Conservation (phyloP, 495 filamentous ascomycete species). For the Penicillium pulvis region DNA sequence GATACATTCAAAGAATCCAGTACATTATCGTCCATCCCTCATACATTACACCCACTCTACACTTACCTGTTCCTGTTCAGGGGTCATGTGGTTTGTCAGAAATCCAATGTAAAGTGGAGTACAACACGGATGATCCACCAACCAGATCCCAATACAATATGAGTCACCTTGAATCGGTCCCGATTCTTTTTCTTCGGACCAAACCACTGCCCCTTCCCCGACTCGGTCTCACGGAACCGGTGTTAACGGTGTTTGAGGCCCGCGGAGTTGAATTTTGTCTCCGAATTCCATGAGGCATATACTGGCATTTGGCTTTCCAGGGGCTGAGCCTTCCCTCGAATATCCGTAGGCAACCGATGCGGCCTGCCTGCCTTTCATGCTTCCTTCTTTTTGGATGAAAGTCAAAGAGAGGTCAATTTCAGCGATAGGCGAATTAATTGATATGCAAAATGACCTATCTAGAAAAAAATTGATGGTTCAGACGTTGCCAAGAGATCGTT, state of each 20-base stretch:
- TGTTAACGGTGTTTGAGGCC: slow-evolving; percentile 4
- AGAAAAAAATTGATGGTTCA: not conserved
- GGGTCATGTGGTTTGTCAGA: slow-evolving; percentile 8
- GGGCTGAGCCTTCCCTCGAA: not conserved
- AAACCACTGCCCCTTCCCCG: slow-evolving; percentile 1
- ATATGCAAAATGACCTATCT: not conserved
- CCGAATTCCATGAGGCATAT: slow-evolving; percentile 1
- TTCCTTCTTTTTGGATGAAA: not conserved
- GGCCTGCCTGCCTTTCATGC: not conserved
- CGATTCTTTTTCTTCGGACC: slow-evolving; percentile 10
- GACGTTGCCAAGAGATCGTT: slow-evolving; percentile 1
- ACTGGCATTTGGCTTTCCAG: not conserved
- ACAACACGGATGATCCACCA: not conserved
- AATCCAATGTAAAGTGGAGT: slow-evolving; percentile 3
- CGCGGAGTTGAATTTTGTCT: not conserved
- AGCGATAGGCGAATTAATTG: not conserved
- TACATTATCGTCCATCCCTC: not conserved
- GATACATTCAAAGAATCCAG: not conserved
- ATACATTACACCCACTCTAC: not conserved
- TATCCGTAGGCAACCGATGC: not conserved
- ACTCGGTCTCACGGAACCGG: slow-evolving; percentile 3
- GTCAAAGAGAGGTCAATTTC: not conserved
- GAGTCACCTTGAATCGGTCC: slow-evolving; percentile 1
- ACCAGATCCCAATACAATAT: not conserved
- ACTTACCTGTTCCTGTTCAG: not conserved